Evolutionary conservation across 2,329 filamentous ascomycete species (phyloP), one percentile per base, ranked within the genome.

Genomic region (Reticulascus tulasneorum): DNA sequence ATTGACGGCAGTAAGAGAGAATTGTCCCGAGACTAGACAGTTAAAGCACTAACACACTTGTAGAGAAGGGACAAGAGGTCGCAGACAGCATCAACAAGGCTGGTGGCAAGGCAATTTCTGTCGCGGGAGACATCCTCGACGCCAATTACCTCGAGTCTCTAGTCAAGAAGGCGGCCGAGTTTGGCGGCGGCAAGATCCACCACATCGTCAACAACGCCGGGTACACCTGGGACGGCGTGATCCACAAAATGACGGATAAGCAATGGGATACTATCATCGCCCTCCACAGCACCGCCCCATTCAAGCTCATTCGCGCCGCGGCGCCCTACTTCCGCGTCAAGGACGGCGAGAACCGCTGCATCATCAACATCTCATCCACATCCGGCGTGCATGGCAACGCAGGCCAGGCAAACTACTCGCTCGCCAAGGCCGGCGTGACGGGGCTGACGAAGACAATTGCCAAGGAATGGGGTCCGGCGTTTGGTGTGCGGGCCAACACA

Each of bases 171-270:
- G 75, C 87, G 0, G 88, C 86, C 2, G 82, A 82, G 30, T 94
- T 94, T 55, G 89, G 89, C 40, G 69, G 75, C 46, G 88, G 87
- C 53, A 94, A 94, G 70, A 89, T 95, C 45, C 84, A 94, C 60
- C 84, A 93, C 56, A 83, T 94, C 38, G 85, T 94, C 41, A 94
- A 94, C 64, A 94, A 94, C 58, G 89, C 88, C 1, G 88, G 87
- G 26, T 94, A 87, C 64, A 94, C 89, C 1, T 94, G 88, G 86
- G 89, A 95, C 59, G 89, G 84, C 7, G 87, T 94, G 24, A 88
- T 94, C 48, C 86, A 94, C 71, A 94, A 93, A 73, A 91, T 88
- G 71, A 85, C 82, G 12, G 86, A 94, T 69, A 86, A 86, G 67
- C 87, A 94, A 71, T 94, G 86, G 86, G 84, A 93, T 45, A 89